Evolutionary conservation across 2,329 filamentous ascomycete species (phyloP), one percentile per base, ranked within the genome.

Genomic region (Stagonosporopsis rhizophila): DNA sequence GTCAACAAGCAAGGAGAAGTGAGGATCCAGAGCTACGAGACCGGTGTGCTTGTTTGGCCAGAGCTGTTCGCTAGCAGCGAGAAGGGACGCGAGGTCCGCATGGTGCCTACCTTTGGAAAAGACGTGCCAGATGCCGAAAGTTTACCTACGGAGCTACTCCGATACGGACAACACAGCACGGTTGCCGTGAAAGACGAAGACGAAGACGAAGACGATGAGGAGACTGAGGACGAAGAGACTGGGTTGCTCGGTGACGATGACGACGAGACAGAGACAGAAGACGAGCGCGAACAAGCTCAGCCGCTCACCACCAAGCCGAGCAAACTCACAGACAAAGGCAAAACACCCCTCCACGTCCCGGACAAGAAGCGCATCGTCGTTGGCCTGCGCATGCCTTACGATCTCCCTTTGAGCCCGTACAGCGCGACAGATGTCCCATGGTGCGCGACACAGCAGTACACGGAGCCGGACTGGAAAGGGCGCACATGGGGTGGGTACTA

Each of bases 21-120:
- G 27, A 83, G 88, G 32, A 85, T 96, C 25, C 87, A 89, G 55
- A 95, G 90, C 27, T 96, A 89, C 80, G 92, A 96, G 73, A 84
- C 91, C 28, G 92, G 92, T 0, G 90, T 96, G 1, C 71, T 96
- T 42, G 83, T 96, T 0, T 96, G 92, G 90, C 92, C 92, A 0
- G 85, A 71, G 19, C 65, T 87, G 23, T 82, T 81, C 42, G 60
- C 57, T 12, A 67, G 5, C 2, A 12, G 14, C 14, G 41, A 75
- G 30, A 48, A 76, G 7, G 37, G 51, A 1, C 53, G 61, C 25
- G 58, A 69, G 8, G 62, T 55, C 0, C 69, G 73, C 6, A 95
- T 96, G 89, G 78, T 89, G 1, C 86, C 86, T 1, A 85, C 85
- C 1, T 94, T 93, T 73, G 81, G 82, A 57, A 81, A 71, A 3